Percentiles rank a stretch among this genome's conserved stretches.
Evolutionary conservation across 805 yeast genomes (phyloP).

Genomic region (Metschnikowia drakensbergensis): DNA sequence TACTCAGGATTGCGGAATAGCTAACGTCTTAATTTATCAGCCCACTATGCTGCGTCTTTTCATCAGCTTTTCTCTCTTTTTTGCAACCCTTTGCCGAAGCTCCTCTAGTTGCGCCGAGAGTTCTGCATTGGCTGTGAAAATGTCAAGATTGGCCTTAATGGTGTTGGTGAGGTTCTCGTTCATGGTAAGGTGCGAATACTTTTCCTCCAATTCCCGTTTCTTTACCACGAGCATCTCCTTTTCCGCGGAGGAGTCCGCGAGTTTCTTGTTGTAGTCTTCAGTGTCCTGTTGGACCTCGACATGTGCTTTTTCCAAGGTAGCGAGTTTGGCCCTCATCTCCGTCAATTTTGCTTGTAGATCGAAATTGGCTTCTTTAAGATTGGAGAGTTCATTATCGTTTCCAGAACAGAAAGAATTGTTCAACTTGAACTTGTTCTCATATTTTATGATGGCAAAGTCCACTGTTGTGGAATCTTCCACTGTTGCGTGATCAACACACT

Average conservation of each 20-base stretch:
- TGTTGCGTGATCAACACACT: not conserved
- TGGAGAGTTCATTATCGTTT: slow-evolving; percentile 36
- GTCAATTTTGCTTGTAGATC: slow-evolving; percentile 27
- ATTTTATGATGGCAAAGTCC: slow-evolving; percentile 13
- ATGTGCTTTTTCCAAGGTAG: slow-evolving; percentile 32
- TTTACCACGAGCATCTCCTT: slow-evolving; percentile 16
- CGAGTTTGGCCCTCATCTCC: slow-evolving; percentile 27
- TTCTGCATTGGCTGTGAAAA: slow-evolving; percentile 30
- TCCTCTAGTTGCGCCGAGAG: slow-evolving; percentile 32
- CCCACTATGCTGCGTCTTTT: slow-evolving; percentile 1
- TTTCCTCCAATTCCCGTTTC: slow-evolving; percentile 19
- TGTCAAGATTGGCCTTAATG: slow-evolving; percentile 39
- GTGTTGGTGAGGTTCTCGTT: slow-evolving; percentile 36
- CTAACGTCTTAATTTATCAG: not conserved
- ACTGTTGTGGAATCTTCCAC: slow-evolving; percentile 5
- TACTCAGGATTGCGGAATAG: not conserved
- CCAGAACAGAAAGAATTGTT: slow-evolving; percentile 35
- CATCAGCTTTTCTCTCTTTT: slow-evolving; percentile 24
- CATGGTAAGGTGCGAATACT: slow-evolving; percentile 34
- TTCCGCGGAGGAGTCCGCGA: slow-evolving; percentile 20
- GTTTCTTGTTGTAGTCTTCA: slow-evolving; percentile 21
- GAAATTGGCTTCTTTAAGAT: slow-evolving; percentile 35
- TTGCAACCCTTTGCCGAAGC: slow-evolving; percentile 24
- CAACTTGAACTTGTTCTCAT: slow-evolving; percentile 22
- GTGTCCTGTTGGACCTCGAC: slow-evolving; percentile 25